Base-by-base conservation (phyloP, 345 rosid species). In the Populus simonii region DNA sequence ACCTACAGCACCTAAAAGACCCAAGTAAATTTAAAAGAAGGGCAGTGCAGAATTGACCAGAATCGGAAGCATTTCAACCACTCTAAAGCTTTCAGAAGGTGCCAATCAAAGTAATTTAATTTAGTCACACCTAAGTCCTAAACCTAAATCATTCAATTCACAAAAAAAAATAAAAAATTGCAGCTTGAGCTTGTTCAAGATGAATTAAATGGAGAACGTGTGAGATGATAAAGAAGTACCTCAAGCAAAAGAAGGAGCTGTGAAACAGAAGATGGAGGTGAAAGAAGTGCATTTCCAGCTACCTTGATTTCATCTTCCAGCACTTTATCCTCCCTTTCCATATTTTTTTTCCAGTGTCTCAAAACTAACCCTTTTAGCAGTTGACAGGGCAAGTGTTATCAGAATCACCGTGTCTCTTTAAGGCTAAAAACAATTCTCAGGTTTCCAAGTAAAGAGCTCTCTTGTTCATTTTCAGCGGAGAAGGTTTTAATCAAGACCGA, bases 261-360 rank as follows among this genome's bases (percentile, higher is more conserved):
- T 1, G 53, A 22, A 71, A 29, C 74, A 31, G 74, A 49, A 51
- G 41, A 47, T 51, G 62, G 74, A 47, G 62, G 23, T 49, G 74
- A 71, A 71, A 71, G 61, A 49, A 71, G 41, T 18, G 74, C 62
- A 71, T 71, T 29, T 18, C 61, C 74, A 29, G 63, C 62, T 4
- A n/a, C 25, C 36, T 16, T 22, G 35, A 71, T 12, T 25, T 71
- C 59, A n/a, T 71, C 63, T 8, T n/a, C 74, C 16, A 49, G 62
- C 62, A 31, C 3, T 49, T 51, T 47, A 4, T 70, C 73, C 73
- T 27, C 38, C 31, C 33, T 9, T 38, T 47, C 62, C 35, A 23
- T 36, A 0, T 66, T 38, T 13, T n/a, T 9, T 55, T 55, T n/a
- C 20, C 55, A 70, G 23, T 53, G 23, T 20, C 59, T 47, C 18